phyloP scores from a whole-genome alignment of 139 green algal genomes.

The Protoeuglena noctilucae region DNA sequence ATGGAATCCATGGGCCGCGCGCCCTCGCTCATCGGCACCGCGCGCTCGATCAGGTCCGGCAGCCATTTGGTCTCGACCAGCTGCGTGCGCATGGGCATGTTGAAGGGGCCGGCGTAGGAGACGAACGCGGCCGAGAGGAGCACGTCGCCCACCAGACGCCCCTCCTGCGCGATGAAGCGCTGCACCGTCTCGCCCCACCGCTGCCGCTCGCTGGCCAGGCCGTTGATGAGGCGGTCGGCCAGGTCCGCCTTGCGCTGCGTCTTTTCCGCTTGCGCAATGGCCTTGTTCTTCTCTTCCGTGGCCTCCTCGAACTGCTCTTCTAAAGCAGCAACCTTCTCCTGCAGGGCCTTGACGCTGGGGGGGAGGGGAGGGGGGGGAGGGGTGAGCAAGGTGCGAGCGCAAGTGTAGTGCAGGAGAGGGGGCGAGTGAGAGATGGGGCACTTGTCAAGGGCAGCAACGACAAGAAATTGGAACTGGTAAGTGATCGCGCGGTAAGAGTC shows the following conservation, averaged over 20 bases:
- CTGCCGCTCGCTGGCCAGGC: conserved; percentile 67
- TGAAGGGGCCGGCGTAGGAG: conserved; percentile 73
- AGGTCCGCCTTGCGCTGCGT: conserved; percentile 64
- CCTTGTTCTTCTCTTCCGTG: conserved; percentile 75
- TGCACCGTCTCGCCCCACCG: conserved; percentile 66
- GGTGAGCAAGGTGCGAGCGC: too few relatives aligned
- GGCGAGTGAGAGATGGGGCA: too few relatives aligned
- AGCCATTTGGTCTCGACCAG: conserved; percentile 57
- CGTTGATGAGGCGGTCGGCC: conserved; percentile 73
- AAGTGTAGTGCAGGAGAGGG: too few relatives aligned
- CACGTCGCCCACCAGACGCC: conserved; percentile 54
- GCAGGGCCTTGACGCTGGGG: conserved; percentile 62
- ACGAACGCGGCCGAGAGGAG: conserved; percentile 69
- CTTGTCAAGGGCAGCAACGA: too few relatives aligned
- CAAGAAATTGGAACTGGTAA: too few relatives aligned
- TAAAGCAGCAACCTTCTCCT: conserved; percentile 53
- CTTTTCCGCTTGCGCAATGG: conserved; percentile 61
- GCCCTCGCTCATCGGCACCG: conserved; percentile 43
- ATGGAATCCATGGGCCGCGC: conserved; percentile 30
- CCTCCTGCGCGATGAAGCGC: conserved; percentile 12
- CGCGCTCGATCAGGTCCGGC: conserved; percentile 44
- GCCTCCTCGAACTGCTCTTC: conserved; percentile 69
- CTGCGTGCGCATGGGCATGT: conserved; percentile 44
- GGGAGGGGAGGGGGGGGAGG: too few relatives aligned
- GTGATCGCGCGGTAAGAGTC: too few relatives aligned